phyloP scores from a whole-genome alignment of 2,329 filamentous ascomycete genomes.

The Graphilbum fragrans region DNA sequence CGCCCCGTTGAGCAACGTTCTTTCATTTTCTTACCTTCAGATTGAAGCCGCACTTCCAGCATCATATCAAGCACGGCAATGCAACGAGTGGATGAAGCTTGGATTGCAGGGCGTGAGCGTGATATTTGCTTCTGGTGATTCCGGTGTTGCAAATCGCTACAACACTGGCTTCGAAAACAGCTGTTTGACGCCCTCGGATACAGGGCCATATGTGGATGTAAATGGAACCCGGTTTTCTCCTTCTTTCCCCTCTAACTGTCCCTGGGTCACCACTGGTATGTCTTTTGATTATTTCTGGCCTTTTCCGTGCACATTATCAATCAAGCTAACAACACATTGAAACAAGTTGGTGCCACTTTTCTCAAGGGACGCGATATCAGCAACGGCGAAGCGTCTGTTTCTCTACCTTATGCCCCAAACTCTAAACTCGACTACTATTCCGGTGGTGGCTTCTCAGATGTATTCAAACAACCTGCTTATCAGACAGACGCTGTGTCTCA shows the following conservation, averaged over 20 bases:
- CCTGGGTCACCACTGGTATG: constrained; percentile 34
- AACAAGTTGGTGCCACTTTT: too few relatives aligned
- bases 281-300: too few relatives aligned
- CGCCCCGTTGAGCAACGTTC: constrained; percentile 37
- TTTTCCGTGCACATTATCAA: too few relatives aligned
- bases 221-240: constrained; percentile 11
- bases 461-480: too few relatives aligned
- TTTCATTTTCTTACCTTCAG: constrained; percentile 42
- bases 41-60: constrained; percentile 37
- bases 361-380: too few relatives aligned
- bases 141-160: constrained; percentile 22
- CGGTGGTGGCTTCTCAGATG: too few relatives aligned
- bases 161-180: constrained; percentile 18
- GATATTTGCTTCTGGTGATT: constrained; percentile 34
- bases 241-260: constrained; percentile 19
- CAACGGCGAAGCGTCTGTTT: too few relatives aligned
- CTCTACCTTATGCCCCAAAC: too few relatives aligned
- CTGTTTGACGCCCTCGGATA: constrained; percentile 5
- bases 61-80: constrained; percentile 37
- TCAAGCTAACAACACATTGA: too few relatives aligned
- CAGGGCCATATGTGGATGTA: too few relatives aligned
- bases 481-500: too few relatives aligned
- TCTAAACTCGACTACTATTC: too few relatives aligned
- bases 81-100: constrained; percentile 38
- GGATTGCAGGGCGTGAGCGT: constrained; percentile 33